phyloP scores from a whole-genome alignment of 1,284 basidiomycete genomes.

The Cutaneotrichosporon daszewskae region DNA sequence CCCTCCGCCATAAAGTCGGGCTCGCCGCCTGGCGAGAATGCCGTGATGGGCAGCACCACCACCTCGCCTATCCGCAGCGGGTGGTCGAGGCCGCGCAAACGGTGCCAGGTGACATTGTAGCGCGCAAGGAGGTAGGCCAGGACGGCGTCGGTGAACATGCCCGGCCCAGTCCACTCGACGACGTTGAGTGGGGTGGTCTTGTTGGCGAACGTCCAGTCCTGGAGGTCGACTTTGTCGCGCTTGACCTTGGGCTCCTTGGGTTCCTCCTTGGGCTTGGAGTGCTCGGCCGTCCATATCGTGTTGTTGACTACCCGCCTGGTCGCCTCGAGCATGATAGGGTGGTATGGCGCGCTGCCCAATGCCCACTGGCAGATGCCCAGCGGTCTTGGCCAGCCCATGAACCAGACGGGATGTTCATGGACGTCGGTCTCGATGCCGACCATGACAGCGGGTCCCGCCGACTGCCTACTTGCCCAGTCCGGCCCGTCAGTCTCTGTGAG shows the following conservation, averaged over 20 bases:
- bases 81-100: slow-evolving; percentile 34
- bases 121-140: slow-evolving; percentile 39
- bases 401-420: slow-evolving; percentile 28
- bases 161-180: slow-evolving; percentile 36
- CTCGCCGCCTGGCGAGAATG: slow-evolving; percentile 33
- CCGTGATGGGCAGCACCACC: slow-evolving; percentile 45
- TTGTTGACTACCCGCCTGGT: slow-evolving; percentile 35
- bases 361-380: slow-evolving; percentile 48
- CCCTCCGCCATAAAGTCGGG: slow-evolving; percentile 30
- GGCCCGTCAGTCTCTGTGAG: slow-evolving; percentile 5
- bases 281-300: neutral
- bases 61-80: slow-evolving; percentile 47
- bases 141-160: slow-evolving; percentile 39
- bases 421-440: slow-evolving; percentile 48
- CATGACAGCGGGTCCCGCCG: slow-evolving; percentile 36
- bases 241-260: slow-evolving; percentile 13
- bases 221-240: slow-evolving; percentile 8
- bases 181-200: neutral
- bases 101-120: slow-evolving; percentile 45
- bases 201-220: slow-evolving; percentile 3
- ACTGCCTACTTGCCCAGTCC: slow-evolving; percentile 18
- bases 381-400: slow-evolving; percentile 35
- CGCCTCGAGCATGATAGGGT: slow-evolving; percentile 47
- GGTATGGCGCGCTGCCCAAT: slow-evolving; percentile 37
- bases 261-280: slow-evolving; percentile 6